A percentile compares a stretch with the other conserved stretches of the same genome.
phyloP scores from a whole-genome alignment of 345 rosid species.

The Eucalyptus urophylla region DNA sequence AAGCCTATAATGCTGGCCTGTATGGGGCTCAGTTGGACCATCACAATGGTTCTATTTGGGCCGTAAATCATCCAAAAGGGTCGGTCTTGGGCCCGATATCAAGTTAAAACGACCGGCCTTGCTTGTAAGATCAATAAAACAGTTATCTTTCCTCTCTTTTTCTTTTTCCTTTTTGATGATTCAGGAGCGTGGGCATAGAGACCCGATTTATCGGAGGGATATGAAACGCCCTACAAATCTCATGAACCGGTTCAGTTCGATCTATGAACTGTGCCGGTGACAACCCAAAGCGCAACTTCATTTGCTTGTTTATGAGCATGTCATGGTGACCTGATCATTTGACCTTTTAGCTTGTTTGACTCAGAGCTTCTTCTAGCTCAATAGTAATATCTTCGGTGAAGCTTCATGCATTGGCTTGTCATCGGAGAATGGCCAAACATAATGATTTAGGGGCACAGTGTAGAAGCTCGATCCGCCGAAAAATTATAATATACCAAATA shows the following conservation, averaged over 20 bases:
- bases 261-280: too few species aligned
- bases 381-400: too few species aligned
- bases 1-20: neutral
- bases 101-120: too few species aligned
- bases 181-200: accelerated
- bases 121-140: neutral
- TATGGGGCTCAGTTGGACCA: neutral
- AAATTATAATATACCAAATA: accelerated
- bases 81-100: neutral
- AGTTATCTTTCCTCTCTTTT: too few species aligned
- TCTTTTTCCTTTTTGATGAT: neutral
- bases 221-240: too few species aligned
- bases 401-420: too few species aligned
- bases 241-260: too few species aligned
- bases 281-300: neutral
- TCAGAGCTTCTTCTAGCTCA: too few species aligned
- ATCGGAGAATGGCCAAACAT: too few species aligned
- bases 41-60: neutral
- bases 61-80: neutral
- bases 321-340: neutral
- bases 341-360: too few species aligned
- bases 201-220: too few species aligned
- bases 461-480: accelerated
- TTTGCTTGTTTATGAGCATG: neutral
- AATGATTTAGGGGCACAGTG: too few species aligned